Conservation (phyloP, 495 filamentous ascomycete species). For the Neurospora sp. region DNA sequence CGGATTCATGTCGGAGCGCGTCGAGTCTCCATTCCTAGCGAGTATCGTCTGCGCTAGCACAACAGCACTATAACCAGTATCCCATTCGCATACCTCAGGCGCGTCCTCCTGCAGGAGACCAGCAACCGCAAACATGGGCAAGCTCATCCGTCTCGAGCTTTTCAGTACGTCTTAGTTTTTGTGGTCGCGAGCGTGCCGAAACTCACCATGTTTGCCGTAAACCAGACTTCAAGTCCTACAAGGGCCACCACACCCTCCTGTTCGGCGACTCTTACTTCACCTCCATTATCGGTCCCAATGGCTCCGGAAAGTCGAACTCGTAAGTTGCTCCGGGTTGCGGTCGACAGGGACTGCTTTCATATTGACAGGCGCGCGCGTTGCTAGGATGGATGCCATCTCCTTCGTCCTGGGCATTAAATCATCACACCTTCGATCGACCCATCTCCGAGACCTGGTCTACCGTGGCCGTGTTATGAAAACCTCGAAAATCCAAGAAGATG, state of each 20-base stretch:
- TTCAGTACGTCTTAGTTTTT: conserved; percentile 54
- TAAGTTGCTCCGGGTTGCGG: conserved; percentile 34
- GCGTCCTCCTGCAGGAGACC: conserved; percentile 8
- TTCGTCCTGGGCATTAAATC: conserved; percentile 99
- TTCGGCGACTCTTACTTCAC: conserved; percentile 99
- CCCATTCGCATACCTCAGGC: background rate
- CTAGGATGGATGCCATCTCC: conserved; percentile 97
- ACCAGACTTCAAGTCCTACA: conserved; percentile 98
- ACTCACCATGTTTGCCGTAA: conserved; percentile 7
- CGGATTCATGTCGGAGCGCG: conserved; percentile 4
- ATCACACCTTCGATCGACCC: conserved; percentile 88
- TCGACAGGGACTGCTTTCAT: background rate
- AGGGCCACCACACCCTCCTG: conserved; percentile 83
- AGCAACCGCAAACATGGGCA: conserved; percentile 45
- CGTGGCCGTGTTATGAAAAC: conserved; percentile 88
- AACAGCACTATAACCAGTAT: background rate
- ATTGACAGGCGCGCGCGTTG: conserved; percentile 2
- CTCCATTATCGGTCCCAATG: conserved; percentile 98
- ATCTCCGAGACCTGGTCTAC: conserved; percentile 91
- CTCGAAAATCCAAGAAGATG: conserved; percentile 81
- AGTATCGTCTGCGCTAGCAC: background rate
- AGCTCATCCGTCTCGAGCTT: conserved; percentile 88
- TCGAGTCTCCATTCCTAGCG: conserved; percentile 1
- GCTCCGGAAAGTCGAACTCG: conserved; percentile 99
- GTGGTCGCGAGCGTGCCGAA: background rate